Conservation (phyloP, 2,329 filamentous ascomycete genomes). For the Botrytis medusae region DNA sequence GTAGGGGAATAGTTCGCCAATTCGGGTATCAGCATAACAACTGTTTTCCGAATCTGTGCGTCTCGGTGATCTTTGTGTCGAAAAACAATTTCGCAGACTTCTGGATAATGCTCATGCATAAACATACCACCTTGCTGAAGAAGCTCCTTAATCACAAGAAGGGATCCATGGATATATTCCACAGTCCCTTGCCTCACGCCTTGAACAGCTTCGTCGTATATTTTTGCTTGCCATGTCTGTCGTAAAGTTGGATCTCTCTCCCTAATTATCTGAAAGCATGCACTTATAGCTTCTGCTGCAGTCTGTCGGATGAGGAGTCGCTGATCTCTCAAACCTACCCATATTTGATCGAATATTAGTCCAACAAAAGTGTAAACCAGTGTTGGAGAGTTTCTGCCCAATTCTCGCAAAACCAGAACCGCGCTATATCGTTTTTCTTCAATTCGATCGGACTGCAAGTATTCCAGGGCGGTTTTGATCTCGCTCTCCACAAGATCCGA, state of each 20-base stretch:
- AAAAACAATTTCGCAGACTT: conserved; percentile 89
- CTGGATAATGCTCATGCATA: conserved; percentile 92
- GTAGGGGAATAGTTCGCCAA: conserved; percentile 89
- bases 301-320: conserved; percentile 91
- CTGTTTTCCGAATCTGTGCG: conserved; percentile 79
- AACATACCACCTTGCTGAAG: conserved; percentile 97
- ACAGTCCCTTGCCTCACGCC: conserved; percentile 79
- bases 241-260: conserved; percentile 89
- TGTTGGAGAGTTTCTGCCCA: conserved; percentile 90
- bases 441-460: conserved; percentile 91
- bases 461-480: conserved; percentile 93
- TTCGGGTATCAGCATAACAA: conserved; percentile 88
- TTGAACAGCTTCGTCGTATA: conserved; percentile 79
- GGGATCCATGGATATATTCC: conserved; percentile 89
- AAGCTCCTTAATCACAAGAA: conserved; percentile 89
- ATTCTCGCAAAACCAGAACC: conserved; percentile 84
- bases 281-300: conserved; percentile 88
- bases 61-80: conserved; percentile 93
- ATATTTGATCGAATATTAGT: conserved; percentile 94
- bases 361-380: conserved; percentile 93
- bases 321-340: conserved; percentile 86
- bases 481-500: conserved; percentile 96
- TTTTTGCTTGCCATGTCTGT: conserved; percentile 83
- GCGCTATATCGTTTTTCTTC: conserved; percentile 93
- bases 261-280: conserved; percentile 93